A percentile compares a stretch with the other conserved stretches of the same genome.
phyloP scores from a whole-genome alignment of 164 flowering plant genomes.

The Magnolia officinalis region DNA sequence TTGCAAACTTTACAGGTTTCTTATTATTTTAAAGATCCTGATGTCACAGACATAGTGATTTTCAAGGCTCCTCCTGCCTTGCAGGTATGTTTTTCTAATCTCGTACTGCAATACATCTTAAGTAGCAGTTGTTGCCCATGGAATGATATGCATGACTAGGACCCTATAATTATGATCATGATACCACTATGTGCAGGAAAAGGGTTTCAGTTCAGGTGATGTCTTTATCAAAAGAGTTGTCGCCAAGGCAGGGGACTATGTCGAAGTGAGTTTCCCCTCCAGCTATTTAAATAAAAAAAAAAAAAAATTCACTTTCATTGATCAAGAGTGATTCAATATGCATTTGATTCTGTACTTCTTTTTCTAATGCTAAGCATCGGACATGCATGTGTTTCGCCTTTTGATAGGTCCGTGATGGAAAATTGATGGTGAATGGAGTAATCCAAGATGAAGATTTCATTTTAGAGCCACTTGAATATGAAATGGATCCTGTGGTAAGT shows the following conservation, averaged over 20 bases:
- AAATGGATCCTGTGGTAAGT: conserved; percentile 71
- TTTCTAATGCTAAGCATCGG: neutral
- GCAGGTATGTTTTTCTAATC: conserved; percentile 42
- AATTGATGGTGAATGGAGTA: conserved; percentile 71
- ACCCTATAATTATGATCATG: neutral
- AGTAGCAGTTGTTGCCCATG: neutral
- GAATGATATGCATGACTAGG: neutral
- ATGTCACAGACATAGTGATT: conserved; percentile 84
- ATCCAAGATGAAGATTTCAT: conserved; percentile 73
- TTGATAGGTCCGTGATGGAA: conserved; percentile 70
- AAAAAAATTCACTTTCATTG: neutral
- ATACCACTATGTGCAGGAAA: conserved; percentile 37
- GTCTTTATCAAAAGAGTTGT: conserved; percentile 91
- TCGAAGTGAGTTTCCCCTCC: conserved; percentile 53
- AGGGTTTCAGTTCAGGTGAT: conserved; percentile 64
- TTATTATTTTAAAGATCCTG: conserved; percentile 71
- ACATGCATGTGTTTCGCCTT: neutral
- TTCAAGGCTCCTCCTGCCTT: conserved; percentile 81
- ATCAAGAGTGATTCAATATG: neutral
- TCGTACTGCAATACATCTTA: neutral
- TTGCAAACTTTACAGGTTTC: conserved; percentile 59
- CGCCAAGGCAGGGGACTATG: conserved; percentile 83
- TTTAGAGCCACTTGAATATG: conserved; percentile 82
- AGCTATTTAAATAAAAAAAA: neutral
- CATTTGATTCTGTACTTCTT: neutral